Evolutionary conservation across 2,329 filamentous ascomycete genomes (phyloP).

Genomic region (Phyllosticta ampelicida): DNA sequence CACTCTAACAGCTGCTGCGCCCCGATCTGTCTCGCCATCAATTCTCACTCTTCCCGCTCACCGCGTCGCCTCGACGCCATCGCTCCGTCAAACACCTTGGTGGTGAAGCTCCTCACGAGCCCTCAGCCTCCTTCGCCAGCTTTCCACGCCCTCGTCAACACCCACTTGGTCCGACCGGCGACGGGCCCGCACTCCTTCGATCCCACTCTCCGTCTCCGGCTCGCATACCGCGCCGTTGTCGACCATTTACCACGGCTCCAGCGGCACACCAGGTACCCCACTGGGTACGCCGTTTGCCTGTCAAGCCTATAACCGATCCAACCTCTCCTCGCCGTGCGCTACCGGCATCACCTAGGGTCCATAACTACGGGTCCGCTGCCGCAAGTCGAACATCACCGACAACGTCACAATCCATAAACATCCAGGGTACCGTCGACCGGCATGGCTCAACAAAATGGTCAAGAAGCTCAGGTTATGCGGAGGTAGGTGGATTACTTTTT

Average conservation of each 20-base stretch:
- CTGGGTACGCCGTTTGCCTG: constrained; percentile 6
- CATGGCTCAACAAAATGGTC: constrained; percentile 10
- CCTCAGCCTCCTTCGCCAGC: background rate
- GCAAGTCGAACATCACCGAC: background rate
- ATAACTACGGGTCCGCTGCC: background rate
- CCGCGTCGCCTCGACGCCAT: background rate
- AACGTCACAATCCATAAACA: background rate
- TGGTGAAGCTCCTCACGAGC: background rate
- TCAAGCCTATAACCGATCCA: background rate
- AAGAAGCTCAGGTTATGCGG: constrained; percentile 11
- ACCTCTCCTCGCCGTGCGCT: background rate
- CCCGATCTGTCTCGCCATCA: constrained; percentile 1
- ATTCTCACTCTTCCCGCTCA: background rate
- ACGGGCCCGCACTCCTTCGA: background rate
- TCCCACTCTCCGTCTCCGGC: background rate
- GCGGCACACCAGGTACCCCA: constrained; percentile 9
- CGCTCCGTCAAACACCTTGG: background rate
- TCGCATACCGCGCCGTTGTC: background rate
- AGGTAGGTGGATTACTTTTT: constrained; percentile 4
- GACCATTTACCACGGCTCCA: background rate
- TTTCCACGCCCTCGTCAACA: constrained; percentile 1
- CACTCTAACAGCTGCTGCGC: background rate
- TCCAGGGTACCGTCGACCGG: constrained; percentile 5
- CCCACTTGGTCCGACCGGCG: background rate
- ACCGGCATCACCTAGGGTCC: background rate